These are phyloP conservation scores for Aegilops longissima DNA, from an alignment of 176 grass and related monocot species.

Conservation along the genomic window DNA sequence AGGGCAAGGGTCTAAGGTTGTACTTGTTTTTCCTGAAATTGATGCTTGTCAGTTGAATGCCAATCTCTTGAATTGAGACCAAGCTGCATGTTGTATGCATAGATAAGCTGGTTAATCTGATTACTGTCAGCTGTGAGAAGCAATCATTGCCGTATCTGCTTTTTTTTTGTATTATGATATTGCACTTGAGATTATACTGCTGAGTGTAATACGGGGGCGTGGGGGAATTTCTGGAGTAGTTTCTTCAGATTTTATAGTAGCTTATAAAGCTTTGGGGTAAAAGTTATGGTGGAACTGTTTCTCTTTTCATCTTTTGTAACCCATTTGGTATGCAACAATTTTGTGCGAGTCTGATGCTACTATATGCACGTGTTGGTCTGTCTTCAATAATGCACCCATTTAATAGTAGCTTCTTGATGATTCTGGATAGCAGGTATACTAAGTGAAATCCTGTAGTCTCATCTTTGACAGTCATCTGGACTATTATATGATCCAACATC, in stretches of 20 bases:
- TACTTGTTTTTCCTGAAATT: neutral
- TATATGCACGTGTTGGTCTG: neutral
- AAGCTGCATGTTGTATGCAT: neutral
- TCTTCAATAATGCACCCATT: neutral
- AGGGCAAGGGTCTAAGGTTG: slow-evolving; percentile 34
- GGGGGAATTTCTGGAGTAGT: neutral
- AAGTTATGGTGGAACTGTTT: slow-evolving; percentile 15
- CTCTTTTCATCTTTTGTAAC: neutral
- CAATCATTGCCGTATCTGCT: neutral
- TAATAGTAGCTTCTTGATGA: neutral
- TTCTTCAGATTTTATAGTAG: slow-evolving; percentile 34
- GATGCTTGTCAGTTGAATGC: neutral
- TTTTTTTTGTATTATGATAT: slow-evolving; percentile 8
- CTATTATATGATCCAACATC: no score
- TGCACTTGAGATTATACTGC: slow-evolving; percentile 4
- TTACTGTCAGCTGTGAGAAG: neutral
- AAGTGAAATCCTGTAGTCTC: neutral
- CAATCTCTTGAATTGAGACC: neutral
- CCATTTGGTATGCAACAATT: slow-evolving; percentile 5
- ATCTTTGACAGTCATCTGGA: no score
- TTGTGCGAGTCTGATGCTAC: neutral
- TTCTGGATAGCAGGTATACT: neutral
- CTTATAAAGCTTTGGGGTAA: slow-evolving; percentile 1
- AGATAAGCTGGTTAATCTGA: neutral
- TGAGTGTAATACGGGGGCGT: neutral